Percentiles rank a stretch among this genome's conserved stretches.
Evolutionary conservation across 441 rosid species (phyloP).

Genomic region (Omphalea diandra): DNA sequence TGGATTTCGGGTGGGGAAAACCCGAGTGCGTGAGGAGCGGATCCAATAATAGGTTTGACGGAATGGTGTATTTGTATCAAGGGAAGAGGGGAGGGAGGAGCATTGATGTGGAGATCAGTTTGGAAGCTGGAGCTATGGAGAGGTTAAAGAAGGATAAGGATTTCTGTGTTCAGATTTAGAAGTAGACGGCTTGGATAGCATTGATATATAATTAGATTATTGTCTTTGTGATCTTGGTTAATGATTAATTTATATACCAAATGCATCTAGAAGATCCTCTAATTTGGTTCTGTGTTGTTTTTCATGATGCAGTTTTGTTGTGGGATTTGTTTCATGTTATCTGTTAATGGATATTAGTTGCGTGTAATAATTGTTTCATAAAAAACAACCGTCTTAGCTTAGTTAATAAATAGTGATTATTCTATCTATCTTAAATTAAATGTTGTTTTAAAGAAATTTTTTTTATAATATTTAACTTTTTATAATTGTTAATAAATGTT

Average conservation of each 20-base stretch:
- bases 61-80: constrained; percentile 87
- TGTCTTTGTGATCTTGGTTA: background rate
- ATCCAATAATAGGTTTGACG: constrained; percentile 81
- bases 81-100: constrained; percentile 79
- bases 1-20: constrained; percentile 87
- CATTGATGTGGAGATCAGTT: constrained; percentile 79
- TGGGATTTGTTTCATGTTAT: too few species aligned
- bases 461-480: too few species aligned
- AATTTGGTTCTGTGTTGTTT: too few species aligned
- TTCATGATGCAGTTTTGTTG: too few species aligned
- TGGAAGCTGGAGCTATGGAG: constrained; percentile 69
- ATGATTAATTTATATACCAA: background rate
- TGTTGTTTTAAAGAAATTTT: too few species aligned
- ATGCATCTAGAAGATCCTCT: too few species aligned
- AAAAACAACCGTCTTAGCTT: too few species aligned
- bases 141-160: constrained; percentile 63
- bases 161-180: constrained; percentile 40
- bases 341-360: too few species aligned
- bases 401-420: too few species aligned
- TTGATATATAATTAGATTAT: background rate
- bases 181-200: background rate
- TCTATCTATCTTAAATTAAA: too few species aligned
- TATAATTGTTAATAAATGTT: too few species aligned
- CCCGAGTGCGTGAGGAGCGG: constrained; percentile 89
- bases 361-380: too few species aligned